Base-by-base conservation (phyloP, 1,284 basidiomycete species). In the Golubevia sp. region DNA sequence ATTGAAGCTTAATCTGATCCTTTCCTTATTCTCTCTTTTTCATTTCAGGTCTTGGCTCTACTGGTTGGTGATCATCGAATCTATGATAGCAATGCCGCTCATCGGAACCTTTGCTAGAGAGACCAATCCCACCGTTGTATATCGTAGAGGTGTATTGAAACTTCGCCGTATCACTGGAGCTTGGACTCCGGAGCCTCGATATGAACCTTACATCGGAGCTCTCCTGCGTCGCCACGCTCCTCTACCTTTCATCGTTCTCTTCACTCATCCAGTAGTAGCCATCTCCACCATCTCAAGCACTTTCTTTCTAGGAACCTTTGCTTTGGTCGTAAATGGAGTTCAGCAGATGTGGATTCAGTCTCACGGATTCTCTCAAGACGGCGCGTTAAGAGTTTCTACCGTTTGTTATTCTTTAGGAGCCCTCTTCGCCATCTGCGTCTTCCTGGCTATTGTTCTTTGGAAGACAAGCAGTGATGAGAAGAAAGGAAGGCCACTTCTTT, bases 131-230 rank as follows among this genome's bases (percentile, higher is more conserved):
- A 62, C 66, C 26, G 59, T 70, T 11, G 25, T 72, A 8, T 72
- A 69, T 60, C 64, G 70, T 26, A 62, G 68, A 49, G 55, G 64
- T 25, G 68, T 64, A 18, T 34, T 66, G 30, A 24, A 49, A 5
- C 21, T 68, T 18, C 61, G 66, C 30, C 62, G 64, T 21, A 59
- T 59, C 6, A 56, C 50, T 7, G 51, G 61, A 44, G 59, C 56
- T 3, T 70, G 68, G 71, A 68, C 67, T n/a, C 68, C 71, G n/a
- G 71, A 73, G 20, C 68, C 71, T 25, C 66, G 65, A 24, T 49
- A 55, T 3, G 55, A 58, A 20, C 63, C 61, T 0, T 55, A 34
- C 18, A 24, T 54, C 15, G 30, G 48, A 15, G 63, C 72, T 13
- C 54, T 62, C 23, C 55, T 69, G 2, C 55, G 3, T 20, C 64